Base-by-base conservation (phyloP, 176 grass and related monocot genomes). In the Bolboschoenus planiculmis region DNA sequence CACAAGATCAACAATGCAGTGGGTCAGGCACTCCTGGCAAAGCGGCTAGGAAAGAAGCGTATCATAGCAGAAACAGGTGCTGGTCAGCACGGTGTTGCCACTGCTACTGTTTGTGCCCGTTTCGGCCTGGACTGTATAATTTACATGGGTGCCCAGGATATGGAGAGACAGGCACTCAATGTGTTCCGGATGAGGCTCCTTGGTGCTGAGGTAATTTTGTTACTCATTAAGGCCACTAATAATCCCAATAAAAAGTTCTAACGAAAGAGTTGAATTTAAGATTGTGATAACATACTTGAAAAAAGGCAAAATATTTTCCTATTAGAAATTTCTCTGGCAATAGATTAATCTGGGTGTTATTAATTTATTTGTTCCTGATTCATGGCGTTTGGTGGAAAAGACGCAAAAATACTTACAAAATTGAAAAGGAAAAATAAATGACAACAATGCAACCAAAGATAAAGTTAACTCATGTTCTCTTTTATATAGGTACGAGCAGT, bases 1-100 rank as follows among this genome's bases (percentile, higher is more conserved):
- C 93, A 95, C 86, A 95, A 99, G 90, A 99, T 99, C 73, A 99
- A 99, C 84, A 99, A 99, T 59, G 92, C 93, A 2, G 89, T 99
- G 57, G 93, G 90, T 0, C 96, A 99, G 75, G 93, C 93, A 5
- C 53, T 99, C 79, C 90, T 99, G 0, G 96, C 96, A 64, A 99
- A 99, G 83, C 36, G 61, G 16, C 84, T 99, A 0, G 91, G 96
- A 24, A 99, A 99, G 86, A 51, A 93, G 80, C 92, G 96, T 5
- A 99, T 99, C 86, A 99, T 99, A 53, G 96, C 93, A 2, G 96
- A 95, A 85, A 99, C 96, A 0, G 96, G 93, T 0, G 96, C 96
- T 42, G 96, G 96, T 40, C 92, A 99, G 83, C 96, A 99, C 1
- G 96, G 96, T 27, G 96, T 99, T 23, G 96, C 96, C 67, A 99